Base-by-base conservation (phyloP, 345 rosid species). In the Reutealis trisperma region DNA sequence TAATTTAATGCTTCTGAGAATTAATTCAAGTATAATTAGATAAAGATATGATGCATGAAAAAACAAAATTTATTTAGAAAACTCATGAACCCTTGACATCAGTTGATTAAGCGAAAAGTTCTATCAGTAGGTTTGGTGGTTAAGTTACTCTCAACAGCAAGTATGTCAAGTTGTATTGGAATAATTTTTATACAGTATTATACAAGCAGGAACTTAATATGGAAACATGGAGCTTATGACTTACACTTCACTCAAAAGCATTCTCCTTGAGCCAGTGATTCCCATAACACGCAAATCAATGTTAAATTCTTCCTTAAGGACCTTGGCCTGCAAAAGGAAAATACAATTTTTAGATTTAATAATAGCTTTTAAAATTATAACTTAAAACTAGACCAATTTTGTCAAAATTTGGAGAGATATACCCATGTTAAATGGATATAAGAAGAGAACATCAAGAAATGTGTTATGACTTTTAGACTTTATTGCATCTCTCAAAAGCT, bases 211-310 rank as follows among this genome's bases (percentile, higher is more conserved):
- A 77, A 61, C 52, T 52, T 65, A 16, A 42, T 19, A 19, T 8
- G 41, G 67, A 73, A 60, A 24, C 66, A 42, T 71, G 62, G 37
- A 71, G n/a, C 34, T 37, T 8, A 69, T 6, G 14, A 79, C 98
- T 91, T 94, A 96, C 99, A 62, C 80, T 10, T 94, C 97, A 90
- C 92, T 91, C 80, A 96, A 63, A 73, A 94, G 87, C 99, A 96
- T 96, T 66, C 80, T 83, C 66, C 83, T 87, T 25, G 96, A 87
- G 78, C 98, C 90, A 67, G 89, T 89, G 83, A 96, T 90, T 78
- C 99, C 99, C 97, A 96, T 78, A 59, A 96, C 97, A 73, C 98
- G 97, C 84, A 96, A 82, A 83, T 94, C 99, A 80, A 96, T 96
- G 79, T 94, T 96, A 72, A 92, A 96, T 63, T 94, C 98, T 83